Conservation (phyloP, 2,329 filamentous ascomycete genomes). For the Cladosporium velox region DNA sequence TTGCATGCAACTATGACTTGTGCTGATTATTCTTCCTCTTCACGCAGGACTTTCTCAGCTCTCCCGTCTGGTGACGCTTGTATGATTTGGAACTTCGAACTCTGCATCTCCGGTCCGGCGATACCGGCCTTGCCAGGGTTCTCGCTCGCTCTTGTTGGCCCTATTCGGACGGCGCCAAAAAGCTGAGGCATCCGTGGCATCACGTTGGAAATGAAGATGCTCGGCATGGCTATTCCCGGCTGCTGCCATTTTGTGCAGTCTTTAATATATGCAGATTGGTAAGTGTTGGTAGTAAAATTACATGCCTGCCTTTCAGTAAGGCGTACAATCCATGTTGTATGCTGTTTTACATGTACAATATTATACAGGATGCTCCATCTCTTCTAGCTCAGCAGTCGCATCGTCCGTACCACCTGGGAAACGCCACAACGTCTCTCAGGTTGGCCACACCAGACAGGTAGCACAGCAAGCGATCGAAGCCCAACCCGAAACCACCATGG, state of each 20-base stretch:
- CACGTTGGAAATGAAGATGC: conserved; percentile 1
- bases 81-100: conserved; percentile 5
- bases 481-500: conserved; percentile 87
- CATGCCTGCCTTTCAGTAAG: background rate
- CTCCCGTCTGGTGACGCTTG: conserved; percentile 11
- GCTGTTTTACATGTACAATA: background rate
- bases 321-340: background rate
- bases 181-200: conserved; percentile 7
- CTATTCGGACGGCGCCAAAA: conserved; percentile 3
- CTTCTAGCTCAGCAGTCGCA: conserved; percentile 33
- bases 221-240: conserved; percentile 7
- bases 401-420: conserved; percentile 70
- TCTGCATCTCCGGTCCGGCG: conserved; percentile 7
- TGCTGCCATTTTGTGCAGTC: background rate
- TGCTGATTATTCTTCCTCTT: background rate
- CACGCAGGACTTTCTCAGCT: background rate
- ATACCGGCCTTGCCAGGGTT: conserved; percentile 5
- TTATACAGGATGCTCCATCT: background rate
- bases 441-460: conserved; percentile 81
- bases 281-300: background rate
- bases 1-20: background rate
- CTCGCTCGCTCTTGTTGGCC: conserved; percentile 12
- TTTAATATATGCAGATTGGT: background rate
- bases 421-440: conserved; percentile 81
- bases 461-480: conserved; percentile 82